Conservation (phyloP, 352 stramenopile species). For the Pythium dissotocum region DNA sequence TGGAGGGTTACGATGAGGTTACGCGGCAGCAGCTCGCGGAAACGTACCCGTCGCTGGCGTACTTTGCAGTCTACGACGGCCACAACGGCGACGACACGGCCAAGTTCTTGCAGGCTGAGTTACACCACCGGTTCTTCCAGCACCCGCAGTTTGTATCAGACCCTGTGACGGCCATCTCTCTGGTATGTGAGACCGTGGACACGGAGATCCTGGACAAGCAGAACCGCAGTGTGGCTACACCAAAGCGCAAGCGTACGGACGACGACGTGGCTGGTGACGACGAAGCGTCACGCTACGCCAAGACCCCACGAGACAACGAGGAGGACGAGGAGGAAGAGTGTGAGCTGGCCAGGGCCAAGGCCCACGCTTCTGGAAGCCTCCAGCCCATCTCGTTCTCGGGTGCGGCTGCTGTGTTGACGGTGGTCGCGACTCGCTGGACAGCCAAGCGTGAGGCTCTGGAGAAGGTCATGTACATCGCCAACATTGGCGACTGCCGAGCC, state of each 20-base stretch:
- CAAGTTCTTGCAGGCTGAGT: constrained; percentile 67
- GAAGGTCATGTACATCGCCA: constrained; percentile 78
- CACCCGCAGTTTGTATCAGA: constrained; percentile 57
- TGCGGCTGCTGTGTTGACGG: constrained; percentile 62
- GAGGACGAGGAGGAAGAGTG: constrained; percentile 38
- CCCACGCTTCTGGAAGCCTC: constrained; percentile 41
- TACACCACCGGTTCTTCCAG: constrained; percentile 77
- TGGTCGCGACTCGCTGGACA: constrained; percentile 32
- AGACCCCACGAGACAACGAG: not conserved
- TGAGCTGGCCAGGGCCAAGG: constrained; percentile 30
- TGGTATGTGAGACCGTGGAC: constrained; percentile 64
- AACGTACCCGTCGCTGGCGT: constrained; percentile 59
- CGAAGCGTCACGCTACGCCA: not conserved
- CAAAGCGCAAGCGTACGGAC: constrained; percentile 61
- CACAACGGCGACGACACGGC: constrained; percentile 86
- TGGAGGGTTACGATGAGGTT: constrained; percentile 39
- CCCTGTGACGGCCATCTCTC: constrained; percentile 50
- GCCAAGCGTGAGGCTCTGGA: constrained; percentile 30
- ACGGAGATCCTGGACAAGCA: constrained; percentile 78
- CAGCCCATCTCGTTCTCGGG: constrained; percentile 87
- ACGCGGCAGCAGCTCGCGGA: constrained; percentile 25
- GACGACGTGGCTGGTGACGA: constrained; percentile 24
- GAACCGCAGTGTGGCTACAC: constrained; percentile 59
- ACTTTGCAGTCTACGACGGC: constrained; percentile 88
- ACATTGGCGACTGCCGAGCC: constrained; percentile 89